phyloP scores from a whole-genome alignment of 345 rosid species.

The Aurinia saxatilis region DNA sequence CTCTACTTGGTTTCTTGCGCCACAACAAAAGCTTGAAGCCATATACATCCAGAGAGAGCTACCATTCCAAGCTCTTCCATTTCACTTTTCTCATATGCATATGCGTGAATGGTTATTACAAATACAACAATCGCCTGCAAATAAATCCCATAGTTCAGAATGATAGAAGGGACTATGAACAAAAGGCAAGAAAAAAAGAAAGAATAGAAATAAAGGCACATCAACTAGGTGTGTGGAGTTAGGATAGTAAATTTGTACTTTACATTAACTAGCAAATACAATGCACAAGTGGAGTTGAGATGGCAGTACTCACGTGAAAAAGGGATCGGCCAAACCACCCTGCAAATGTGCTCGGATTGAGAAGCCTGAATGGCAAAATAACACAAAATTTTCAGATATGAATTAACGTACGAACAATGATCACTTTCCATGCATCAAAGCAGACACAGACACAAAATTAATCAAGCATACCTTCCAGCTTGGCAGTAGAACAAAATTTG shows the following conservation, averaged over 20 bases:
- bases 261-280: background rate
- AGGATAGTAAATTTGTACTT: background rate
- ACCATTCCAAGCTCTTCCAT: slow-evolving; percentile 96
- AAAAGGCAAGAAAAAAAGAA: background rate
- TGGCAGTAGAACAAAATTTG: slow-evolving; percentile 97
- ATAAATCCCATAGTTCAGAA: slow-evolving; percentile 6
- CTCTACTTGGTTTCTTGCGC: slow-evolving; percentile 87
- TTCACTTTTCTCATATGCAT: slow-evolving; percentile 88
- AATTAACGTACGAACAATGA: background rate
- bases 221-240: background rate
- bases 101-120: slow-evolving; percentile 72
- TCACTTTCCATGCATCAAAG: slow-evolving; percentile 5
- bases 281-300: background rate
- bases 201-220: background rate
- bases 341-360: slow-evolving; percentile 97
- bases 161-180: background rate
- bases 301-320: slow-evolving; percentile 62
- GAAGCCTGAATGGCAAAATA: slow-evolving; percentile 51
- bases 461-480: slow-evolving; percentile 75
- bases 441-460: background rate
- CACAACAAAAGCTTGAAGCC: slow-evolving; percentile 98
- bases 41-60: slow-evolving; percentile 94
- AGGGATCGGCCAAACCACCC: slow-evolving; percentile 99
- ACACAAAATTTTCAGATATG: background rate
- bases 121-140: slow-evolving; percentile 91